Conservation (phyloP, 768 basidiomycete species). For the Coprinellus micaceus region DNA sequence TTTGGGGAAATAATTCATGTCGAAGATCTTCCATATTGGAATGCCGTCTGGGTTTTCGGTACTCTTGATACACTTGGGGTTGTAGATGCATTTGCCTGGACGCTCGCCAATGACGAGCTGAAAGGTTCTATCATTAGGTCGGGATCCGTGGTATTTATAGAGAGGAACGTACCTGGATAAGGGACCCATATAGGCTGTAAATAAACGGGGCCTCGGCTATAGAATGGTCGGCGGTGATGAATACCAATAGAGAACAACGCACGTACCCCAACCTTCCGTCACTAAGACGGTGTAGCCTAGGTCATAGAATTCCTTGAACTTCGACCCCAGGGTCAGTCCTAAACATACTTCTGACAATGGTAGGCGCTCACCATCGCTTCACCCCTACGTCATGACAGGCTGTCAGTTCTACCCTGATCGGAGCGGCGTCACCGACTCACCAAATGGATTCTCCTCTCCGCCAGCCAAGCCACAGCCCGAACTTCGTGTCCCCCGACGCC, state of each 20-base stretch:
- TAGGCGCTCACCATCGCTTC: conserved; percentile 16
- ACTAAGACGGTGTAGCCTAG: conserved; percentile 25
- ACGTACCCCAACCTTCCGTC: conserved; percentile 17
- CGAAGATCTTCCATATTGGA: conserved; percentile 35
- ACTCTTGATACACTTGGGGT: conserved; percentile 25
- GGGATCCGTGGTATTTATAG: background rate
- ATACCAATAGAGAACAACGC: background rate
- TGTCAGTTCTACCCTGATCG: background rate
- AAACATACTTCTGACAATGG: background rate
- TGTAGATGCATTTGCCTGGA: conserved; percentile 22
- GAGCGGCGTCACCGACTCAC: conserved; percentile 14
- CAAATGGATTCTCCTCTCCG: conserved; percentile 27
- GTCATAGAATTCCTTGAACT: conserved; percentile 21
- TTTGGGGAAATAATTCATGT: conserved; percentile 24
- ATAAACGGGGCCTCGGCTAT: conserved; percentile 22
- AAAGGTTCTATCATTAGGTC: background rate
- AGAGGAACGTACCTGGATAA: conserved; percentile 23
- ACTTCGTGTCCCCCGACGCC: conserved; percentile 23
- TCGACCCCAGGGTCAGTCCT: background rate
- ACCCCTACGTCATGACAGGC: conserved; percentile 14
- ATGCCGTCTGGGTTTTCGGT: conserved; percentile 28
- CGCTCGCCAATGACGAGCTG: conserved; percentile 25
- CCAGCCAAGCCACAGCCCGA: conserved; percentile 15
- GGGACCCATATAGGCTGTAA: conserved; percentile 29
- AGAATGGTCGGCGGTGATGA: background rate